Conservation (phyloP, 192 early-diverging fungal genomes). For the Kappamyces sp. region DNA sequence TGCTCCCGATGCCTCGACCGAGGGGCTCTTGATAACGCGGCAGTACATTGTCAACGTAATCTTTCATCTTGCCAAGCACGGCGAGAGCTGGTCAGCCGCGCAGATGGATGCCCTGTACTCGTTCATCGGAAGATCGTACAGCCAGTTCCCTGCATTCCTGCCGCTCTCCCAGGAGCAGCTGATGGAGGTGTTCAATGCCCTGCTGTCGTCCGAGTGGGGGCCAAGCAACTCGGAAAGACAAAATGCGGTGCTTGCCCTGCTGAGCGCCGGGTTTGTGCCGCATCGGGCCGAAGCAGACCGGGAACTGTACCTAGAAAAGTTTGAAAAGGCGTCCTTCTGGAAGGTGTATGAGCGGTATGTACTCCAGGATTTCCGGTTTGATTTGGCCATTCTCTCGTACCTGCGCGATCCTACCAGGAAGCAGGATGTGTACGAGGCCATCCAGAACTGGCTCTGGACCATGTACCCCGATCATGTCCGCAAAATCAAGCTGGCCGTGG, state of each 20-base stretch:
- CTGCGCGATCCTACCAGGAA: constrained; percentile 24
- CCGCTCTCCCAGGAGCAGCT: constrained; percentile 7
- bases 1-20: constrained; percentile 20
- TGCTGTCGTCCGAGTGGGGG: constrained; percentile 11
- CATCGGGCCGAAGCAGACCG: constrained; percentile 5
- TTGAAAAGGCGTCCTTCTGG: constrained; percentile 27
- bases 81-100: constrained; percentile 11
- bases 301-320: constrained; percentile 19
- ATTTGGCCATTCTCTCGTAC: constrained; percentile 33
- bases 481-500: not conserved
- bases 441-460: not conserved
- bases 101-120: constrained; percentile 11
- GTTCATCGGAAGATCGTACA: constrained; percentile 28
- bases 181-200: constrained; percentile 19
- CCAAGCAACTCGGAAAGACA: constrained; percentile 25
- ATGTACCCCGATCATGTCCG: not conserved
- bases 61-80: constrained; percentile 1
- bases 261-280: constrained; percentile 20
- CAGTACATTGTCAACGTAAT: constrained; percentile 42
- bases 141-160: constrained; percentile 15
- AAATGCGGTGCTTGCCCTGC: constrained; percentile 25
- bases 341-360: constrained; percentile 29
- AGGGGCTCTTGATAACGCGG: constrained; percentile 30
- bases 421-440: not conserved
- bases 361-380: constrained; percentile 12